Conservation (phyloP, 2,329 filamentous ascomycete genomes). For the Zymoseptoria pseudotritici region DNA sequence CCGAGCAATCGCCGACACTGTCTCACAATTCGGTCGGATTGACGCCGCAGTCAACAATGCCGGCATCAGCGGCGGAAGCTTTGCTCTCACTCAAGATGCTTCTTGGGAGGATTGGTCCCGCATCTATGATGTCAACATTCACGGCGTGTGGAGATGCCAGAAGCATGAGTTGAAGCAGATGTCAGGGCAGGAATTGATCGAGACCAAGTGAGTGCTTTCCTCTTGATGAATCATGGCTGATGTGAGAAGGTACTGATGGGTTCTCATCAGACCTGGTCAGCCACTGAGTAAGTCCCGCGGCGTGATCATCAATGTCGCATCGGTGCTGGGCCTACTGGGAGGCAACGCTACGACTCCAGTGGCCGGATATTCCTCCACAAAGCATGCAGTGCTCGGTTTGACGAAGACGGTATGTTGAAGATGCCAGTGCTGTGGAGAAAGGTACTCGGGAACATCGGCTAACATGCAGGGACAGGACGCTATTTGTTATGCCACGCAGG, state of each 20-base stretch:
- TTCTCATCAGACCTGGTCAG: not conserved
- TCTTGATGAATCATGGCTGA: not conserved
- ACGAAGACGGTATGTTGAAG: slow-evolving; percentile 33
- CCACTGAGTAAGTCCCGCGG: slow-evolving; percentile 30
- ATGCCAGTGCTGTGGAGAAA: not conserved
- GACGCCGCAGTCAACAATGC: slow-evolving; percentile 60
- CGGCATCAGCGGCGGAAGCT: slow-evolving; percentile 45
- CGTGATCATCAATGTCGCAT: slow-evolving; percentile 49
- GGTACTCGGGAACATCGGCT: not conserved
- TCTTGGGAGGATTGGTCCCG: slow-evolving; percentile 43
- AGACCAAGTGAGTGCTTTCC: not conserved
- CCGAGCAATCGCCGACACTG: slow-evolving; percentile 31
- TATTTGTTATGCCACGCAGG: slow-evolving; percentile 43
- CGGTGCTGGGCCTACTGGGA: slow-evolving; percentile 45
- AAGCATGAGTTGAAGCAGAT: slow-evolving; percentile 46
- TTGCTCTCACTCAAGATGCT: slow-evolving; percentile 37
- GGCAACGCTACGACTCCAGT: slow-evolving; percentile 31
- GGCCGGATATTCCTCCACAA: slow-evolving; percentile 45
- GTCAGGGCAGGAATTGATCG: slow-evolving; percentile 37
- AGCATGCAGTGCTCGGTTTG: slow-evolving; percentile 49
- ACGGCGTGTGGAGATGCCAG: slow-evolving; percentile 52
- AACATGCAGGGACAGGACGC: slow-evolving; percentile 35
- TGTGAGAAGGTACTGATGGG: not conserved
- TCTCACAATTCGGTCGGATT: slow-evolving; percentile 45
- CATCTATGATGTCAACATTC: slow-evolving; percentile 48